Conservation (phyloP, 768 basidiomycete genomes). For the Kockovaella imperatae region DNA sequence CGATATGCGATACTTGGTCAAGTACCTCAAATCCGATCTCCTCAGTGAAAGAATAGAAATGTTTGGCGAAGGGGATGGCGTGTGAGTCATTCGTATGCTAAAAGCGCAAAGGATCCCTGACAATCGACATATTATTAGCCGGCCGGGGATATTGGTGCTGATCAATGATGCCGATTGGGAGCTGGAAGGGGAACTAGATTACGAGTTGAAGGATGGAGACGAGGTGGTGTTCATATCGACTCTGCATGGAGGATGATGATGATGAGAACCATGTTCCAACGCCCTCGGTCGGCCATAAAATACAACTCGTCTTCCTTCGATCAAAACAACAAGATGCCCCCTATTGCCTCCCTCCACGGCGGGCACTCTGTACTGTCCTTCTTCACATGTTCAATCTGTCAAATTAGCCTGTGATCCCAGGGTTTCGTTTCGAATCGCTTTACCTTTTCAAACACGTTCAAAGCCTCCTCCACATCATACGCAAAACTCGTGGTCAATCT, state of each 20-base stretch:
- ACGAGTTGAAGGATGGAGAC: conserved; percentile 66
- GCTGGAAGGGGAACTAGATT: conserved; percentile 86
- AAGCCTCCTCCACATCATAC: no score
- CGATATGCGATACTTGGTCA: conserved; percentile 69
- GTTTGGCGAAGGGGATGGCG: conserved; percentile 76
- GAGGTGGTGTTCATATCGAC: conserved; percentile 96
- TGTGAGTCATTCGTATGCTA: conserved; percentile 51
- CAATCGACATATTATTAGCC: conserved; percentile 50
- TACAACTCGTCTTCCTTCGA: no score
- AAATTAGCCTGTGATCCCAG: no score
- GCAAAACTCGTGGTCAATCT: no score
- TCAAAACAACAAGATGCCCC: no score
- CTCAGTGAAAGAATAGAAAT: conserved; percentile 79
- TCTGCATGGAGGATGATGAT: conserved; percentile 77
- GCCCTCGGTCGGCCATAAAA: no score
- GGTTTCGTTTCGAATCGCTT: no score
- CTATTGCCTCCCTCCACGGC: no score
- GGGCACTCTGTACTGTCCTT: no score
- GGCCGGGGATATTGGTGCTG: conserved; percentile 93
- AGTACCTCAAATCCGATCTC: conserved; percentile 65
- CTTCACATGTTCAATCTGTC: no score
- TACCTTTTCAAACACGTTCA: no score
- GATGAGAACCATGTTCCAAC: no score
- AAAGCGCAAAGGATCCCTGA: conserved; percentile 36
- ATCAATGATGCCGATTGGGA: conserved; percentile 98